A percentile compares a stretch with the other conserved stretches of the same genome.
Conservation (phyloP, 1,284 basidiomycete genomes). For the Chalciporus piperatoides region DNA sequence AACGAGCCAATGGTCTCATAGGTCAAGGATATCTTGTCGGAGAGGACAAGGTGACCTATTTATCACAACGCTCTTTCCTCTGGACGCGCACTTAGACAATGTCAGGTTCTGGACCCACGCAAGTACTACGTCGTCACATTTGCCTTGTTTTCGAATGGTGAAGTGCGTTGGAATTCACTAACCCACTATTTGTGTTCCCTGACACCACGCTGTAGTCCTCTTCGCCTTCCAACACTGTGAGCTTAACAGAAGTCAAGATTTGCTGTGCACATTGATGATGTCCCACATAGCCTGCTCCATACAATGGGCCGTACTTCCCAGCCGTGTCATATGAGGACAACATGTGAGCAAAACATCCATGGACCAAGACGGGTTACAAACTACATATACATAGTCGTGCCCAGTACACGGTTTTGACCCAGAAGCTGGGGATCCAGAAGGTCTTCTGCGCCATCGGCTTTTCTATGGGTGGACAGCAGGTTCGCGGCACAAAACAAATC, state of each 20-base stretch:
- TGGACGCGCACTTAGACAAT: background rate
- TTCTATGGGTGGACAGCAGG: slow-evolving; percentile 64
- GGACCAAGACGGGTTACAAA: background rate
- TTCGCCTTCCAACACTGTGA: slow-evolving; percentile 24
- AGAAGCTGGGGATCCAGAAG: slow-evolving; percentile 45
- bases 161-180: slow-evolving; percentile 35
- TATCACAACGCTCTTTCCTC: background rate
- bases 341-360: slow-evolving; percentile 38
- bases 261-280: background rate
- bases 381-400: slow-evolving; percentile 40
- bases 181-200: background rate
- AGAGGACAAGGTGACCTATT: slow-evolving; percentile 39
- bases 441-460: slow-evolving; percentile 28
- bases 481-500: slow-evolving; percentile 9
- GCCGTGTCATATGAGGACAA: slow-evolving; percentile 55
- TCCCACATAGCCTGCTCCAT: slow-evolving; percentile 39
- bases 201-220: slow-evolving; percentile 6
- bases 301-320: slow-evolving; percentile 49
- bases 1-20: slow-evolving; percentile 31
- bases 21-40: slow-evolving; percentile 52
- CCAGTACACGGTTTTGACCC: slow-evolving; percentile 51
- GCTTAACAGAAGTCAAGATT: background rate
- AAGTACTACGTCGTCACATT: slow-evolving; percentile 57
- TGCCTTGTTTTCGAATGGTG: slow-evolving; percentile 56
- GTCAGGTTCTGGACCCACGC: slow-evolving; percentile 44